These are phyloP conservation scores for Hyaloperonospora arabidopsidis DNA, from an alignment of 352 stramenopile genomes.

Conservation along the genomic window DNA sequence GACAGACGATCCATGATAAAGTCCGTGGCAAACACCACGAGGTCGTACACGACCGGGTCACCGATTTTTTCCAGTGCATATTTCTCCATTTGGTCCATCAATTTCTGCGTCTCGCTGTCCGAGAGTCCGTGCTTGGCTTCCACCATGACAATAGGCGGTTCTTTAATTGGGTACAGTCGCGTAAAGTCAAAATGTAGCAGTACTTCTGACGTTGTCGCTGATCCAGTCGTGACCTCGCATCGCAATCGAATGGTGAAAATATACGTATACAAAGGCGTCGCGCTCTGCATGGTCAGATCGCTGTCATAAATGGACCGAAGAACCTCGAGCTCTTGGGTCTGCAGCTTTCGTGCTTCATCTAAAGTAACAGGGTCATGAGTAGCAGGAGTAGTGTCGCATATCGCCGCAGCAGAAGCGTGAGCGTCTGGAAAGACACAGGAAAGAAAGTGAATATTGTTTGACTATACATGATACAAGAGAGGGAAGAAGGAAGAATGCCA, in stretches of 20 bases:
- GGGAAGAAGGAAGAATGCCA: no score
- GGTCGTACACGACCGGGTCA: constrained; percentile 74
- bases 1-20: constrained; percentile 79
- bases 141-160: constrained; percentile 60
- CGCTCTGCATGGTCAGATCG: constrained; percentile 58
- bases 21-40: constrained; percentile 73
- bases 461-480: no score
- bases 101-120: constrained; percentile 47
- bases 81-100: constrained; percentile 48
- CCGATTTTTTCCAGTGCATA: constrained; percentile 60
- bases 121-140: constrained; percentile 66
- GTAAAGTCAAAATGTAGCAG: constrained; percentile 69
- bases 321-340: constrained; percentile 76
- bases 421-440: constrained; percentile 10
- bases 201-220: constrained; percentile 46
- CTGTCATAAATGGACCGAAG: constrained; percentile 76
- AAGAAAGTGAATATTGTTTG: constrained; percentile 3
- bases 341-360: constrained; percentile 48
- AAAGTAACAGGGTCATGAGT: constrained; percentile 38
- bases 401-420: constrained; percentile 1
- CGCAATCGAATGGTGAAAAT: constrained; percentile 76
- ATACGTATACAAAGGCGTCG: constrained; percentile 72
- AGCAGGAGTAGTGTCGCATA: constrained; percentile 1
- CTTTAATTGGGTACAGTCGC: constrained; percentile 53
- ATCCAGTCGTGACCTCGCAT: constrained; percentile 40